A percentile compares a stretch with the other conserved stretches of the same genome.
These are phyloP conservation scores for Gossypium raimondii DNA, from an alignment of 345 rosid species.

Conservation along the genomic window DNA sequence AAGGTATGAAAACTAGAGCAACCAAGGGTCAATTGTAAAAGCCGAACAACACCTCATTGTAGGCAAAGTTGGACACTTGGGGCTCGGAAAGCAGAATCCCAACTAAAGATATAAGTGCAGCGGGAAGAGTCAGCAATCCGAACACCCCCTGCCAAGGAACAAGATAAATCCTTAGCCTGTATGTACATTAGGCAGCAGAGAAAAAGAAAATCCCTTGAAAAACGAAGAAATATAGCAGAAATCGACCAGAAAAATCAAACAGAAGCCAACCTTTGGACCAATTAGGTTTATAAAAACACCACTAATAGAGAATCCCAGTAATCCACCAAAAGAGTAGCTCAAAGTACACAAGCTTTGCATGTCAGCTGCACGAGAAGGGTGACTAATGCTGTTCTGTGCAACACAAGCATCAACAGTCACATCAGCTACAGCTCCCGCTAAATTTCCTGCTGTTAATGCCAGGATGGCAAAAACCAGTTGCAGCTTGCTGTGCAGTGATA, in stretches of 20 bases:
- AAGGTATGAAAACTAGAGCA: slow-evolving; percentile 7
- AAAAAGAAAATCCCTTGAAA: neutral
- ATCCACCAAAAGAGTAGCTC: slow-evolving; percentile 77
- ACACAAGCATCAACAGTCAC: slow-evolving; percentile 97
- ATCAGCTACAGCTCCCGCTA: slow-evolving; percentile 81
- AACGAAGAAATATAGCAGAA: neutral
- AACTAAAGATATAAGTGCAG: slow-evolving; percentile 51
- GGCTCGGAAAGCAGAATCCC: slow-evolving; percentile 71
- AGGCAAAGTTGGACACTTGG: slow-evolving; percentile 44
- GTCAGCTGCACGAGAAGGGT: slow-evolving; percentile 80
- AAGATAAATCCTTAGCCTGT: slow-evolving; percentile 15
- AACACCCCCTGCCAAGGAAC: slow-evolving; percentile 63
- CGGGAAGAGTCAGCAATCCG: slow-evolving; percentile 70
- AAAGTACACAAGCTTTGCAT: slow-evolving; percentile 90
- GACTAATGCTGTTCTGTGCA: slow-evolving; percentile 75
- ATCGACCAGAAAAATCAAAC: neutral
- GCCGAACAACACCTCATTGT: slow-evolving; percentile 52
- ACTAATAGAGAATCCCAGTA: slow-evolving; percentile 70
- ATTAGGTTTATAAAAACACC: slow-evolving; percentile 83
- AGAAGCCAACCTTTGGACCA: slow-evolving; percentile 66
- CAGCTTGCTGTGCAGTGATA: slow-evolving; percentile 59
- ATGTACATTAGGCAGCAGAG: neutral
- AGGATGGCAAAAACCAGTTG: slow-evolving; percentile 64
- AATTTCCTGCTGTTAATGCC: slow-evolving; percentile 63
- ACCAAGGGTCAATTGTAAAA: neutral